Evolutionary conservation across 306 rosid species (phyloP).

Genomic region (Mimosa bimucronata): DNA sequence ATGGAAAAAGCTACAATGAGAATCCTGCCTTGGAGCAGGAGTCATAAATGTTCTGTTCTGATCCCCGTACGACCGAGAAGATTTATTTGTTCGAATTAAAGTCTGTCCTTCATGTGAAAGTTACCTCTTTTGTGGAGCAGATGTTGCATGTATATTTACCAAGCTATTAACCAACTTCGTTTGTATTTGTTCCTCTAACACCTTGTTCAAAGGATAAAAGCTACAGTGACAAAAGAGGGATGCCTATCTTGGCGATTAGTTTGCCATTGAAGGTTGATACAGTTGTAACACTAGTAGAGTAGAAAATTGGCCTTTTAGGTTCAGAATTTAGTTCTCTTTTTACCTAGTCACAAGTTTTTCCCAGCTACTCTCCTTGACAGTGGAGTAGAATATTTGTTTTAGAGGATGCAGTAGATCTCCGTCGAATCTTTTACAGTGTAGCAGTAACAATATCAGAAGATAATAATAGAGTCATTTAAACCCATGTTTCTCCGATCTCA

Average conservation of each 20-base stretch:
- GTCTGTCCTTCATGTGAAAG: conserved; percentile 30
- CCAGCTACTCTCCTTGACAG: conserved; percentile 8
- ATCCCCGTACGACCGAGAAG: conserved; percentile 12
- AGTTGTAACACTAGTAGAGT: conserved; percentile 13
- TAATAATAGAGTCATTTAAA: conserved; percentile 8
- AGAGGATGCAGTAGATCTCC: conserved; percentile 11
- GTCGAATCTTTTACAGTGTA: conserved; percentile 29
- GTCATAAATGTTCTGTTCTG: conserved; percentile 26
- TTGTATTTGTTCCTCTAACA: conserved; percentile 21
- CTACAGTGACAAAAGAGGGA: conserved; percentile 37
- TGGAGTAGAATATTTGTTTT: conserved; percentile 13
- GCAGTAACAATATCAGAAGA: conserved; percentile 26
- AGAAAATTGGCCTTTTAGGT: conserved; percentile 27
- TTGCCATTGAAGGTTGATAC: conserved; percentile 17
- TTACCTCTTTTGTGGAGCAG: conserved; percentile 31
- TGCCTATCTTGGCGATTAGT: conserved; percentile 19
- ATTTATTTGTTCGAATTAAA: conserved; percentile 1
- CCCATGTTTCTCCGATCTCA: background rate
- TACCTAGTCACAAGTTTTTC: conserved; percentile 31
- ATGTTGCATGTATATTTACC: conserved; percentile 47
- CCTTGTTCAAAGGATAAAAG: conserved; percentile 28
- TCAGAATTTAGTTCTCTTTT: conserved; percentile 30
- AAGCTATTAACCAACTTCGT: conserved; percentile 37
- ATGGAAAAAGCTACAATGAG: conserved; percentile 37
- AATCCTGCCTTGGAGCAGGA: conserved; percentile 22